Conservation (phyloP, 108 stramenopile genomes). For the Phaeodactylum tricornutum region DNA sequence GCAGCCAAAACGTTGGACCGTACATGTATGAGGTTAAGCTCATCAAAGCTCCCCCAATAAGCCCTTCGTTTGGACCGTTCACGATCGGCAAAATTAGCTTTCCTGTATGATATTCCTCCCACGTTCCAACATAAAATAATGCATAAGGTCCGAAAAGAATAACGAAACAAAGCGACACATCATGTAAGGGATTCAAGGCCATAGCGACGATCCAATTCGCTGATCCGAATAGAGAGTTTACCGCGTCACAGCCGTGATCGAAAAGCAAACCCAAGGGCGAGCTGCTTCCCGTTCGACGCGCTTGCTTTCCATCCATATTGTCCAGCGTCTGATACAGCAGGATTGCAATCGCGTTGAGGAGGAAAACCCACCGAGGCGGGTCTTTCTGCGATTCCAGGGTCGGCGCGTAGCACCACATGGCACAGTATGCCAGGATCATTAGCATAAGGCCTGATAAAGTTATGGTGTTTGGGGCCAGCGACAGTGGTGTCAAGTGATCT, state of each 20-base stretch:
- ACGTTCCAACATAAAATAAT: constrained; percentile 70
- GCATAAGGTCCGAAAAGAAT: constrained; percentile 47
- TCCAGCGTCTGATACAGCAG: constrained; percentile 96
- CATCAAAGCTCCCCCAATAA: constrained; percentile 45
- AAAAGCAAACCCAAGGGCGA: constrained; percentile 92
- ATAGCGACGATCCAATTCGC: constrained; percentile 69
- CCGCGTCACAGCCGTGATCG: constrained; percentile 96
- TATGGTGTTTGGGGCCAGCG: constrained; percentile 88
- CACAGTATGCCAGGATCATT: constrained; percentile 62
- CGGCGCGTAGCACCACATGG: constrained; percentile 62
- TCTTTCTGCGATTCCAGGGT: constrained; percentile 8
- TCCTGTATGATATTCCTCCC: constrained; percentile 84
- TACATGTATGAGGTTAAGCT: constrained; percentile 40
- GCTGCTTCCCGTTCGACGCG: constrained; percentile 77
- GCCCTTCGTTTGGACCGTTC: constrained; percentile 81
- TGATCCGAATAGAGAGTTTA: constrained; percentile 75
- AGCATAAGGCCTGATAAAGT: constrained; percentile 71
- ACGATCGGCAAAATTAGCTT: constrained; percentile 67
- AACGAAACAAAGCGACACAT: constrained; percentile 13
- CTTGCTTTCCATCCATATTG: constrained; percentile 99
- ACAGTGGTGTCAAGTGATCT: constrained; percentile 48
- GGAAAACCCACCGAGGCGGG: constrained; percentile 75
- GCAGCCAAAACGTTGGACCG: constrained; percentile 61
- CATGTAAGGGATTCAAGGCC: constrained; percentile 31
- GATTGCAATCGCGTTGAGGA: constrained; percentile 71